Evolutionary conservation across 805 yeast species (phyloP), one percentile per base, ranked within the genome.

Genomic region (Grigorovia humatica): DNA sequence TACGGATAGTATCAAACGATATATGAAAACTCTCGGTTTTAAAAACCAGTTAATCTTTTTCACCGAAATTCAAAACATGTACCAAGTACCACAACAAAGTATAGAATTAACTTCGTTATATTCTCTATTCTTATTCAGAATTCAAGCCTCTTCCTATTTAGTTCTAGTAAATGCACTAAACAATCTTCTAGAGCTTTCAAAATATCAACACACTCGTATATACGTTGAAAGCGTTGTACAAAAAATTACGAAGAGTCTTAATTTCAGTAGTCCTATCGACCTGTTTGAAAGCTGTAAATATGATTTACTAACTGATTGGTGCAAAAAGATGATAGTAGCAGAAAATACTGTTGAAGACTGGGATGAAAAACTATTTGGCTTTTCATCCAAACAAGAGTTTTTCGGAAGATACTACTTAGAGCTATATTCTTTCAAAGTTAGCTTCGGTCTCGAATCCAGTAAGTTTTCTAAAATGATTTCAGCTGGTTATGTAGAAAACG

Each of bases 41-140:
- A 62, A 61, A 41, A 66, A 66, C 32, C 67, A 63, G 51, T 44
- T 41, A 3, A 61, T 65, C 9, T 47, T 65, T 15, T 63, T 71
- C 35, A 51, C 61, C 1, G 66, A 63, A 27, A 42, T 74, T 2
- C 46, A 58, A 12, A 56, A 57, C 1, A 46, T 58, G 1, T 64
- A 63, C 44, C 52, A 49, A 0, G 18, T 54, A 2, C 64, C 68
- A 15, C 62, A 64, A 40, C 54, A 56, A 6, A 51, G 60, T 9
- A 48, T 63, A 17, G 72, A 68, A 53, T 13, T 46, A 1, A 59
- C 70, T 1, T 65, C 69, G 1, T 54, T 64, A 4, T 61, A 59
- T 41, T 43, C 63, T 2, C 30, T 59, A 4, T 44, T 61, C 11
- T 44, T 68, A 51, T 35, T 47, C 15, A 50, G 52, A 6, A 30